These are phyloP conservation scores for Epithemia pelagica DNA, from an alignment of 108 stramenopile species.

Conservation along the genomic window DNA sequence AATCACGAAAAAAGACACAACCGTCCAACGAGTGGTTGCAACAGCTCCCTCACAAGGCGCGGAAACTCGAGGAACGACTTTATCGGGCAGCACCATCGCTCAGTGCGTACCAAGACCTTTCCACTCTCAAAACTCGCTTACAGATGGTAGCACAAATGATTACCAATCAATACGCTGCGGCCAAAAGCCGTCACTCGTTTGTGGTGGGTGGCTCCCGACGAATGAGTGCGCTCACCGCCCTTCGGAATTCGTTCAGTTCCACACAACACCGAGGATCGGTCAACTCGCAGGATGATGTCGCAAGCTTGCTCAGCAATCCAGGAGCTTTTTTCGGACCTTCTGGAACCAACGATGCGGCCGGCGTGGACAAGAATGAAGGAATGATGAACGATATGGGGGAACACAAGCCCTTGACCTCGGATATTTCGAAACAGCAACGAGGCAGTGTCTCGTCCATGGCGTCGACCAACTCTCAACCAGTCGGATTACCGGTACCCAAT, in stretches of 20 bases:
- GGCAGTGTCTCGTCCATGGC: background rate
- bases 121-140: slow-evolving; percentile 22
- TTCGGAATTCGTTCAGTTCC: background rate
- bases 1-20: slow-evolving; percentile 19
- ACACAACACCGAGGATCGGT: background rate
- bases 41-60: slow-evolving; percentile 23
- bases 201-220: background rate
- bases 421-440: background rate
- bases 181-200: slow-evolving; percentile 4
- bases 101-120: slow-evolving; percentile 20
- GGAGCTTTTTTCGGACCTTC: background rate
- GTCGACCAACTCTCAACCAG: background rate
- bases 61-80: slow-evolving; percentile 24
- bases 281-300: too few relatives aligned
- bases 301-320: background rate
- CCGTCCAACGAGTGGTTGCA: slow-evolving; percentile 17
- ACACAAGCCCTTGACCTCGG: background rate
- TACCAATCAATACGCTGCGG: slow-evolving; percentile 14
- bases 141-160: slow-evolving; percentile 18
- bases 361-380: background rate
- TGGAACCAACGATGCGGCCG: background rate
- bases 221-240: background rate
- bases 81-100: slow-evolving; percentile 26
- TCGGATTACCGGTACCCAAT: background rate
- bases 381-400: background rate